Evolutionary conservation across 345 rosid species (phyloP), one percentile per base, ranked within the genome.

Genomic region (Acer yangbiense): DNA sequence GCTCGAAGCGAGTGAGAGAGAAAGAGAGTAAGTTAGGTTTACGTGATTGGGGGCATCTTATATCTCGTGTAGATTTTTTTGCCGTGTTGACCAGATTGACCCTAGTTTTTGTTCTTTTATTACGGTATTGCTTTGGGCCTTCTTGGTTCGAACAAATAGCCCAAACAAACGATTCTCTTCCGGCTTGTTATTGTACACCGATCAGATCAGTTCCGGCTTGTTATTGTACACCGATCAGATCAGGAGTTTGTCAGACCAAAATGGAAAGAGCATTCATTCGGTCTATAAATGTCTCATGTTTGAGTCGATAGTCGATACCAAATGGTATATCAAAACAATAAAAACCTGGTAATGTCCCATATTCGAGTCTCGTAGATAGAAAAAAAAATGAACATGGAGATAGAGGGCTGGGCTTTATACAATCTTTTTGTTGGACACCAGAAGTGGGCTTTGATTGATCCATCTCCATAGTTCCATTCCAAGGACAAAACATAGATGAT

Each of bases 81-180:
- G 0, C 0, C 6, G 11, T 29, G 11, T 72, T 76, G 39, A 81
- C 78, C 11, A 71, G 72, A 75, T 32, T 80, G 17, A 66, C 89
- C 89, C 63, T 35, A 7, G 0, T 25, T 0, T 46, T 75, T 68
- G 48, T 66, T 2, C 11, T 23, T 43, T 74, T 35, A 58, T 82
- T 73, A 11, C 79, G 35, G 57, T 10, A 11, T 64, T 46, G 20
- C 13, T 3, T 63, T 23, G 54, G 55, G 39, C 67, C 32, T 17
- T 21, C 50, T 32, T 18, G 12, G 25, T 60, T 39, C 11, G 50
- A 12, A 14, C 25, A 18, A 25, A 4, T 27, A 52, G 74, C 63
- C 74, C 74, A 29, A 52, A 27, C 10, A 61, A 23, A 20, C 63
- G 7, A 18, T 1, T 43, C 39, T 4, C 32, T 35, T 35, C 39